These are phyloP conservation scores for Cinnamomum chago DNA, from an alignment of 164 flowering plant species.

Conservation along the genomic window DNA sequence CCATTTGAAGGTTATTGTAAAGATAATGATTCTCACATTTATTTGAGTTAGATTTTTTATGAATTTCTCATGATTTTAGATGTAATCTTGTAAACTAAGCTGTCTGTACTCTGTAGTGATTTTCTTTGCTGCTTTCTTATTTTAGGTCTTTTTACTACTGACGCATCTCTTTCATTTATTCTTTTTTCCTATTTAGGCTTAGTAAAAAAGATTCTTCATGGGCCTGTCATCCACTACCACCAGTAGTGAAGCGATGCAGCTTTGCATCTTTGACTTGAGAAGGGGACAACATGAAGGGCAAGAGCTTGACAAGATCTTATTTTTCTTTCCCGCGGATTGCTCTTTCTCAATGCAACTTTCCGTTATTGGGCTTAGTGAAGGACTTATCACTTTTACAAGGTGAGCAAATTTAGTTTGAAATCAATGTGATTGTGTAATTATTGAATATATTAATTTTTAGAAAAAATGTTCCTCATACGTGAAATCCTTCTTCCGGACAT, in stretches of 20 bases:
- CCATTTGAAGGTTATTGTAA: constrained; percentile 1
- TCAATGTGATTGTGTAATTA: neutral
- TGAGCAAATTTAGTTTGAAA: constrained; percentile 12
- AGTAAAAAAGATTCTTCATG: constrained; percentile 19
- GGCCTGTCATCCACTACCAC: constrained; percentile 54
- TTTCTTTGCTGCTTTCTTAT: neutral
- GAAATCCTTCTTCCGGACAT: neutral
- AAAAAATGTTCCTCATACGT: neutral
- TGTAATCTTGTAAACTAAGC: neutral
- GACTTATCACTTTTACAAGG: constrained; percentile 93
- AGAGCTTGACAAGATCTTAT: constrained; percentile 87
- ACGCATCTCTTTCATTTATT: neutral
- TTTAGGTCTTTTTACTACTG: neutral
- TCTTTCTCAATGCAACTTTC: constrained; percentile 74
- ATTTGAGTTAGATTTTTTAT: neutral
- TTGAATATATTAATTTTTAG: neutral
- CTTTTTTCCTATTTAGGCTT: neutral
- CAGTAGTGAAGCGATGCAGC: constrained; percentile 38
- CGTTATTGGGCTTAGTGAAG: constrained; percentile 90
- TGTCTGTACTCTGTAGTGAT: neutral
- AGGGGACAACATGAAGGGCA: constrained; percentile 91
- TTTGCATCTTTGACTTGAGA: constrained; percentile 79
- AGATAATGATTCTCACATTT: neutral
- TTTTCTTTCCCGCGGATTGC: constrained; percentile 77
- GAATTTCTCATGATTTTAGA: neutral